phyloP scores from a whole-genome alignment of 2,329 filamentous ascomycete species.

The Cladophialophora psammophila region DNA sequence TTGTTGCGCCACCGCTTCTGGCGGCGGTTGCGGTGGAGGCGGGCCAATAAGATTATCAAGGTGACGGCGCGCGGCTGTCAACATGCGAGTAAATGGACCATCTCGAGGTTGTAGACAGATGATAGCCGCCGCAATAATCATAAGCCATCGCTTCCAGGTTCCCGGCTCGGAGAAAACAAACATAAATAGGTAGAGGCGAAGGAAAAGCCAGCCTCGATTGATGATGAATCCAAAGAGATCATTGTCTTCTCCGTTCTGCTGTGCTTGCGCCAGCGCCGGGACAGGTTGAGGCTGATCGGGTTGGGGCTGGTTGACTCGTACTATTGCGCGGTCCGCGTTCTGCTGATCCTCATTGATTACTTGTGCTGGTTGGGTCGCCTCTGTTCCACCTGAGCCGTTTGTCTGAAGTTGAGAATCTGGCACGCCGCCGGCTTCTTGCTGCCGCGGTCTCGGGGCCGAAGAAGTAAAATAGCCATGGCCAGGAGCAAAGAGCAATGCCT shows the following conservation, averaged over 20 bases:
- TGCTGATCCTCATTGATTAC: background rate
- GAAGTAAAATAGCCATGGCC: constrained; percentile 37
- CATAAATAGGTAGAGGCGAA: constrained; percentile 65
- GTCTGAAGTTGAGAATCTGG: background rate
- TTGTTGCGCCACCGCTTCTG: constrained; percentile 30
- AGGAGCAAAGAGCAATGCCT: constrained; percentile 40
- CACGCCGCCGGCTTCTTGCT: background rate
- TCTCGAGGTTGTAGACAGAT: constrained; percentile 53
- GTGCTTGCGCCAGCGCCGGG: constrained; percentile 22
- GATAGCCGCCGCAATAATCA: constrained; percentile 49
- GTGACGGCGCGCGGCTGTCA: constrained; percentile 53
- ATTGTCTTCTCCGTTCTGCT: constrained; percentile 37
- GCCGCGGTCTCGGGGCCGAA: background rate
- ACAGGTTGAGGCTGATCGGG: constrained; percentile 14
- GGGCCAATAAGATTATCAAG: constrained; percentile 51
- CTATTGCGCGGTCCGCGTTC: constrained; percentile 14
- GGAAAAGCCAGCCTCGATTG: constrained; percentile 63
- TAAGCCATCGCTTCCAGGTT: constrained; percentile 53
- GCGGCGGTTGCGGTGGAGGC: constrained; percentile 25
- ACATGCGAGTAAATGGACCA: constrained; percentile 46
- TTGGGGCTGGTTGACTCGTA: constrained; percentile 14
- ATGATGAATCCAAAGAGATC: constrained; percentile 52
- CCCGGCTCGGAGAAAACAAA: constrained; percentile 64
- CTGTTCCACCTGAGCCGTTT: background rate
- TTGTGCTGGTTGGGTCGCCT: constrained; percentile 5